phyloP scores from a whole-genome alignment of 768 basidiomycete species.

The Sporobolomyces roseus region DNA sequence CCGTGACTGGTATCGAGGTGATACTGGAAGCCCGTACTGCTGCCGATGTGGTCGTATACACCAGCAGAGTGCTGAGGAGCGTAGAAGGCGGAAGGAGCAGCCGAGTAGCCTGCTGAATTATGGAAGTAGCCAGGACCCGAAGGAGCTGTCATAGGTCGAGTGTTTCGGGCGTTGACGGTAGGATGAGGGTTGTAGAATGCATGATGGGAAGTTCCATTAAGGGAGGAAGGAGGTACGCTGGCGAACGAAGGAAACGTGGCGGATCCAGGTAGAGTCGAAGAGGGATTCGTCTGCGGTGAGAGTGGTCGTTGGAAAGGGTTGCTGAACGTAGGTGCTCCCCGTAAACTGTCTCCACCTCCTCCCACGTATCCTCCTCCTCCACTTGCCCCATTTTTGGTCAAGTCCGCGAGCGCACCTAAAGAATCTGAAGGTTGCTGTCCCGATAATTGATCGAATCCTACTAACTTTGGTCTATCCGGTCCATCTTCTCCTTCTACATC shows the following conservation, averaged over 20 bases:
- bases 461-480: constrained; percentile 15
- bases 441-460: constrained; percentile 25
- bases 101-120: constrained; percentile 1
- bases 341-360: background rate
- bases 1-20: constrained; percentile 4
- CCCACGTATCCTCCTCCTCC: background rate
- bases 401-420: background rate
- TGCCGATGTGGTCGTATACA: constrained; percentile 1
- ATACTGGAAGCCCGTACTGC: constrained; percentile 19
- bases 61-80: constrained; percentile 2
- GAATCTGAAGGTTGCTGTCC: background rate
- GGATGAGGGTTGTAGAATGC: constrained; percentile 31
- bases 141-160: constrained; percentile 40
- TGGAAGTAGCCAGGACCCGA: constrained; percentile 23
- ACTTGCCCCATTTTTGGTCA: background rate
- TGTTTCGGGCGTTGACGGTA: constrained; percentile 38
- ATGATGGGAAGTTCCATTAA: background rate
- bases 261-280: background rate
- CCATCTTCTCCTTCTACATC: background rate
- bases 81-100: constrained; percentile 33
- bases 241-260: background rate
- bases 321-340: background rate
- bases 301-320: constrained; percentile 13
- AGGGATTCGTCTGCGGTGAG: too few species aligned
- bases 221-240: background rate